Conservation (phyloP, 179 eudicot species). For the Sideroxylon spinosum region DNA sequence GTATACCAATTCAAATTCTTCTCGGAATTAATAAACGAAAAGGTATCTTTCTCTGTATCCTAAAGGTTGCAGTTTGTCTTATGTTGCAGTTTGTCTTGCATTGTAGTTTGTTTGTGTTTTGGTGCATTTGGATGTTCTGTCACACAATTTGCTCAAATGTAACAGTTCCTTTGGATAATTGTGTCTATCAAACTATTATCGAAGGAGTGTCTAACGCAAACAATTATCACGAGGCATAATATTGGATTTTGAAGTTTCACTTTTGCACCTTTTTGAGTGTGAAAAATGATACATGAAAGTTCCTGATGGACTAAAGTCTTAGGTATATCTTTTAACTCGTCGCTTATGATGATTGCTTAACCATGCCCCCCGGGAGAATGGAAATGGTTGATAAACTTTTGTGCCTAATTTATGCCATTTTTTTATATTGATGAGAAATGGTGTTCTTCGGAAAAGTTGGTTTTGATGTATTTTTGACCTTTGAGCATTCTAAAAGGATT, state of each 20-base stretch:
- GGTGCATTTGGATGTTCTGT: constrained; percentile 4
- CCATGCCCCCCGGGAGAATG: neutral
- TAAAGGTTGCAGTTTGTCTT: neutral
- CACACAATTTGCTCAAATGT: neutral
- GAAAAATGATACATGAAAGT: neutral
- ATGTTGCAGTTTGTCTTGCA: neutral
- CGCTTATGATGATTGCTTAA: neutral
- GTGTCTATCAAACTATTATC: neutral
- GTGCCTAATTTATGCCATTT: neutral
- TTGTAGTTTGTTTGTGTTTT: neutral
- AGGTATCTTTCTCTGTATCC: constrained; percentile 46
- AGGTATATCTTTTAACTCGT: neutral
- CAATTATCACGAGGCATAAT: neutral
- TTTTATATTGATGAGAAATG: neutral
- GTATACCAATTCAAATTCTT: constrained; percentile 97
- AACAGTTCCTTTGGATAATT: neutral
- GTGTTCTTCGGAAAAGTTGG: neutral
- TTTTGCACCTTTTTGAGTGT: neutral
- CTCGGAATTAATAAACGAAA: constrained; percentile 67
- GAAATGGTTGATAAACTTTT: neutral
- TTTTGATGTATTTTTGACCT: neutral
- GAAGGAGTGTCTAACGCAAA: neutral
- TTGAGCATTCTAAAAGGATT: neutral
- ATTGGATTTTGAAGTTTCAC: neutral
- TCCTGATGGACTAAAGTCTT: neutral